Base-by-base conservation (phyloP, 2,329 filamentous ascomycete genomes). In the Sordariomycetes sp. region DNA sequence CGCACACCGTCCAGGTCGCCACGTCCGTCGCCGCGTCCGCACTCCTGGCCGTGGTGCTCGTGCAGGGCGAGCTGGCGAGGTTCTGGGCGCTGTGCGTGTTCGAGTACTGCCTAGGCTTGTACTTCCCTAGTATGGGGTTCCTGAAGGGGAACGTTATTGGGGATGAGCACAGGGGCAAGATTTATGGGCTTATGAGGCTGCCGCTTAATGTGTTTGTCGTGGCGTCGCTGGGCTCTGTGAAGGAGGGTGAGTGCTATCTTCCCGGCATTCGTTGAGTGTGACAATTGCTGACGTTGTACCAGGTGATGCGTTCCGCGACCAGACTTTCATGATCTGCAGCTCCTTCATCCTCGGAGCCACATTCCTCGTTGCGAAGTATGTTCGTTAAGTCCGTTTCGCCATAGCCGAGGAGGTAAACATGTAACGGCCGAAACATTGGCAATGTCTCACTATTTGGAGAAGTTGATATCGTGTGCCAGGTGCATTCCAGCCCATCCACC, bases 21-120 rank as follows among this genome's bases (percentile, higher is more conserved):
- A 65, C 70, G 25, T 61, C 71, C 11, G 48, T 71, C 5, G 65
- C 69, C n/a, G 66, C 69, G 52, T 63, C 65, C 50, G 68, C 71
- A 53, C 67, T 79, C 57, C 69, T 76, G 46, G 64, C 74, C 25
- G 71, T 76, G 11, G 71, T 74, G 10, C 63, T 78, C 2, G 59
- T 75, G 16, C 71, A 73, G 61, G 69, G 69, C 40, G 75, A 79
- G 63, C 62, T 65, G 3, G 52, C 75, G 3, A 72, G 78, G 0
- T 79, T 85, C 62, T 82, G 77, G 76, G 73, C 73, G 8, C 82
- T 85, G 64, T 82, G 79, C 63, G 61, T 82, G 1, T 78, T 85
- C 57, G 81, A 85, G 65, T 70, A 72, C 12, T 81, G 79, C 64
- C 76, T 83, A 24, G 82, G 81, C 5, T 70, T 79, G 40, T 85